Conservation (phyloP, 2,329 filamentous ascomycete genomes). For the Magnaporthiopsis rhizophila region DNA sequence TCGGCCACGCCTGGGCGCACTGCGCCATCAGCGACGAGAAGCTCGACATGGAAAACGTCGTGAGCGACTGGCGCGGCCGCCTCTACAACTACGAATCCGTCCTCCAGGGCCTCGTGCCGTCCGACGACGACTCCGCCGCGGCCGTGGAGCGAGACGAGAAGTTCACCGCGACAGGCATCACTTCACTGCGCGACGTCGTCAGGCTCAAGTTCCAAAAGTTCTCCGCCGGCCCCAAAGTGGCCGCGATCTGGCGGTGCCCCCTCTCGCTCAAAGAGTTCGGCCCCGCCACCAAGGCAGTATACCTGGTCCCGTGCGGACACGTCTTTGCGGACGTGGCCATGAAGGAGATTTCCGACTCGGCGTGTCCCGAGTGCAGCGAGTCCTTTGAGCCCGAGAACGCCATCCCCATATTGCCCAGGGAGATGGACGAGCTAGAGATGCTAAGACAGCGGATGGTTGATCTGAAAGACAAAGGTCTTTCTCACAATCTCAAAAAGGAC, state of each 20-base stretch:
- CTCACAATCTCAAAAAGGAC: constrained; percentile 84
- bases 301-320: constrained; percentile 90
- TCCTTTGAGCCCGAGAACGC: constrained; percentile 66
- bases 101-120: constrained; percentile 51
- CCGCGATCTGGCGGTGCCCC: constrained; percentile 63
- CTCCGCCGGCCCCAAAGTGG: constrained; percentile 27
- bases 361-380: constrained; percentile 66
- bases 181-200: constrained; percentile 76
- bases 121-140: constrained; percentile 52
- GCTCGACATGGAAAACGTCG: constrained; percentile 61
- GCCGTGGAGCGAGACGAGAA: constrained; percentile 26
- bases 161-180: constrained; percentile 53
- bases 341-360: constrained; percentile 61
- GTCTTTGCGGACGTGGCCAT: constrained; percentile 84
- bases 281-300: constrained; percentile 70
- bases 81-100: constrained; percentile 95
- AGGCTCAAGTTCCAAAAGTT: constrained; percentile 66
- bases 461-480: constrained; percentile 64
- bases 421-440: constrained; percentile 60
- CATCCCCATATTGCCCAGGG: constrained; percentile 70
- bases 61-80: constrained; percentile 75
- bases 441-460: constrained; percentile 58
- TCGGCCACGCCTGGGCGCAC: constrained; percentile 77
- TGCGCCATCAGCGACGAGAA: constrained; percentile 78
- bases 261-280: constrained; percentile 83